Evolutionary conservation across 257 asterid genomes (phyloP), one percentile per base, ranked within the genome.

Genomic region (Penstemon barbatus): DNA sequence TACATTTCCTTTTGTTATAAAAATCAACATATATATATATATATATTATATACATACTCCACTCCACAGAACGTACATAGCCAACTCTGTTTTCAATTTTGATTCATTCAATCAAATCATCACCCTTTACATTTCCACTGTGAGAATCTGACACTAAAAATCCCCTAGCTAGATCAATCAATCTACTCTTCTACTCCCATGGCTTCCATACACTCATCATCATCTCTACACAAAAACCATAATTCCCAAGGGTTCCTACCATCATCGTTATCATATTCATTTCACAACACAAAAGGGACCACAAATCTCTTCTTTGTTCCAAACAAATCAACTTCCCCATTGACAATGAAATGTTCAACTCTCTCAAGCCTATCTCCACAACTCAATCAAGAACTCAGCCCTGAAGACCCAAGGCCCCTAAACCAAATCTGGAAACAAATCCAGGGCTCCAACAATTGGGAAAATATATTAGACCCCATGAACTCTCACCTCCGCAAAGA

Each of bases 401-500:
- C n/a, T 0, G 77, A 68, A 7, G 84, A 81, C 8, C 49, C 72
- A 49, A 74, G 80, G 10, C 84, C 85, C 40, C 78, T 87, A 4
- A 59, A 63, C 74, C 45, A 81, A 51, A 68, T 82, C n/a, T 88
- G 97, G 97, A 65, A 65, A 33, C 84, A 86, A 65, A 80, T 87
- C 69, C 87, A 83, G 46, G 97, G 96, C 5, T 57, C 61, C 18
- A 73, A 68, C 18, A 42, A 84, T 73, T 90, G 94, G 96, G 82
- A 80, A 10, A 74, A 74, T 7, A 66, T 90, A 4, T 57, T 88
- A 0, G 97, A 90, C 65, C 97, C 97, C 49, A 72, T 90, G 79
- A 81, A 86, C 46, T 65, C 85, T 7, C 90, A 86, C 63, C 86
- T 88, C 42, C 84, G 96, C 4, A 54, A 57, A 2, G 92, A 90